Conservation (phyloP, 1,139 yeast genomes). For the Blastobotrys illinoisensis region DNA sequence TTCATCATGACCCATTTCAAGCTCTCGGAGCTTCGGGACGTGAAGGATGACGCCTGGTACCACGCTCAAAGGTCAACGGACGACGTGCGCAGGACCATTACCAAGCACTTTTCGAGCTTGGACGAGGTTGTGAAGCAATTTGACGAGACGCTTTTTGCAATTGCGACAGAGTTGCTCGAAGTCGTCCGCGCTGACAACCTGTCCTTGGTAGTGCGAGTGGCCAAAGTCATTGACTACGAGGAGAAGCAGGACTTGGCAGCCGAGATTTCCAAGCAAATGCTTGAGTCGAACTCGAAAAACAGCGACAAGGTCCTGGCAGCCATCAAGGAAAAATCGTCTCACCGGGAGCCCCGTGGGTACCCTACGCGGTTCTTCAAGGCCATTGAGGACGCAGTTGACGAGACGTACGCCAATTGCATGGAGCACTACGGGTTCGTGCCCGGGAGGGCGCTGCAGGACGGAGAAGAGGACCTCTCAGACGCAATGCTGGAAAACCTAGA, state of each 20-base stretch:
- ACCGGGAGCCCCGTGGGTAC: conserved; percentile 51
- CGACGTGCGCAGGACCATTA: conserved; percentile 66
- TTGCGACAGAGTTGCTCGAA: conserved; percentile 62
- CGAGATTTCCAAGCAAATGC: conserved; percentile 43
- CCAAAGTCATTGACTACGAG: conserved; percentile 76
- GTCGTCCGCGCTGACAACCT: conserved; percentile 61
- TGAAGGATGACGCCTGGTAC: conserved; percentile 63
- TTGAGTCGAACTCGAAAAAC: conserved; percentile 1
- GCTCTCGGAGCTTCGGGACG: conserved; percentile 66
- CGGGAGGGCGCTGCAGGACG: background rate
- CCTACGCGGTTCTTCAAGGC: conserved; percentile 57
- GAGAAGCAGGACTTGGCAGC: conserved; percentile 69
- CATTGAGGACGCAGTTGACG: conserved; percentile 55
- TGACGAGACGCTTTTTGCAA: conserved; percentile 56
- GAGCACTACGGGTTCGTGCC: conserved; percentile 43
- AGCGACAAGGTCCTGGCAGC: conserved; percentile 6
- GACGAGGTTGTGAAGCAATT: conserved; percentile 50
- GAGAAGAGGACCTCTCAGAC: conserved; percentile 33
- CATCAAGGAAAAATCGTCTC: conserved; percentile 18
- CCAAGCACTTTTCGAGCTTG: conserved; percentile 51
- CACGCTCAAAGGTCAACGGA: conserved; percentile 53
- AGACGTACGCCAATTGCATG: conserved; percentile 61
- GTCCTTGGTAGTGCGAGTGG: conserved; percentile 62
- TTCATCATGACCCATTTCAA: conserved; percentile 64
- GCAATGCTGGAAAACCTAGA: conserved; percentile 64